Percentiles rank a stretch among this genome's conserved stretches.
Evolutionary conservation across 768 basidiomycete genomes (phyloP).

Genomic region (Butyriboletus loyo): DNA sequence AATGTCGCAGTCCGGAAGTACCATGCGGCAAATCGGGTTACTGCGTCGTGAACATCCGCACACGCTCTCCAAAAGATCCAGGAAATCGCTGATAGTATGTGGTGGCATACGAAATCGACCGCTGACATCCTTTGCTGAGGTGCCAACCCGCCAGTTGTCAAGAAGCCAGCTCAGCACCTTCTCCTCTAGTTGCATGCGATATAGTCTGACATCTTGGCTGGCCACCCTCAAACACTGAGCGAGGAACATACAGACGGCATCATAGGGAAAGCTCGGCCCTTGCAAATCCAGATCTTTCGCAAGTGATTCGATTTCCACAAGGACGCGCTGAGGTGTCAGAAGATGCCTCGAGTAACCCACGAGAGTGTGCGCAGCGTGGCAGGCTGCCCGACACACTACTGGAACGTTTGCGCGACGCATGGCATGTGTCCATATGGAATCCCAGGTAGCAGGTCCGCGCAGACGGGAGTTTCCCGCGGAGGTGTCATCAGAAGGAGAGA

Average conservation of each 20-base stretch:
- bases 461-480: neutral
- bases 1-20: conserved; percentile 69
- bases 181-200: conserved; percentile 83
- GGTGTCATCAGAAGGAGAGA: neutral
- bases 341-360: conserved; percentile 41
- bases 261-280: conserved; percentile 82
- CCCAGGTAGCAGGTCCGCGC: conserved; percentile 53
- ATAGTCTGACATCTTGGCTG: conserved; percentile 77
- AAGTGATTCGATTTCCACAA: conserved; percentile 74
- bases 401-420: conserved; percentile 70
- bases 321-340: conserved; percentile 54
- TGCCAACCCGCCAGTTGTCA: conserved; percentile 61
- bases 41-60: conserved; percentile 52
- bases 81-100: conserved; percentile 56
- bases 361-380: conserved; percentile 61
- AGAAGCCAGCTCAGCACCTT: conserved; percentile 80
- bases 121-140: conserved; percentile 36
- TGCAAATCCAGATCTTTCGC: conserved; percentile 86
- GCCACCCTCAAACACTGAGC: conserved; percentile 65
- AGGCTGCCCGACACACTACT: conserved; percentile 74
- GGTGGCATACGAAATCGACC: conserved; percentile 45
- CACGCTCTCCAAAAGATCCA: conserved; percentile 60
- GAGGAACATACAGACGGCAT: conserved; percentile 87
- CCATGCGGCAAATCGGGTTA: conserved; percentile 43
- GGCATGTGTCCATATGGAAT: conserved; percentile 77